These are phyloP conservation scores for Peronospora destructor DNA, from an alignment of 352 stramenopile species.

Conservation along the genomic window DNA sequence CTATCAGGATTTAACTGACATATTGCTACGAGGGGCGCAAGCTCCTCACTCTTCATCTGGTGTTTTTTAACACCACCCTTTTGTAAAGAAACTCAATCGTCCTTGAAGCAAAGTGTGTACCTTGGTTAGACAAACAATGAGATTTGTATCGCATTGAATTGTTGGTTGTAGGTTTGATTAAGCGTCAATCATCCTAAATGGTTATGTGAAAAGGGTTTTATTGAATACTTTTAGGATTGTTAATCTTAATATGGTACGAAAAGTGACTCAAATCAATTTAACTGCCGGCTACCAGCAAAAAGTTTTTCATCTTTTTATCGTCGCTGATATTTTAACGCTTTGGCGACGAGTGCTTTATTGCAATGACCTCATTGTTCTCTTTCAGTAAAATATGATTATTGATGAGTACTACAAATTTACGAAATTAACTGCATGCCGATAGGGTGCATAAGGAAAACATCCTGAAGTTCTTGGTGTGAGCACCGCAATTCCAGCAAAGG, in stretches of 20 bases:
- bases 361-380: not conserved
- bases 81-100: slow-evolving; percentile 17
- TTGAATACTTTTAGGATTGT: no score
- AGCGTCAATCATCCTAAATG: no score
- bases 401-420: slow-evolving; percentile 9
- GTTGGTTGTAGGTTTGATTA: not conserved
- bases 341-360: no score
- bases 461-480: slow-evolving; percentile 58
- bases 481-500: slow-evolving; percentile 49
- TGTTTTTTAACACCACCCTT: slow-evolving; percentile 47
- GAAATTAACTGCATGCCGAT: slow-evolving; percentile 52
- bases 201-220: no score
- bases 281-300: no score
- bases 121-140: not conserved
- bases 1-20: not conserved
- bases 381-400: no score
- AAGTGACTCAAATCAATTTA: no score
- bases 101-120: not conserved
- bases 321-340: no score
- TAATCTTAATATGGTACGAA: no score
- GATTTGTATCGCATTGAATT: not conserved
- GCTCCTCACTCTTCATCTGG: slow-evolving; percentile 17
- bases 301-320: no score
- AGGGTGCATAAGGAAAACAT: slow-evolving; percentile 55
- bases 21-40: not conserved